Evolutionary conservation across 225 moss, liverwort and hornwort genomes (phyloP), one percentile per base, ranked within the genome.

Genomic region (Thuidium tamariscinum): DNA sequence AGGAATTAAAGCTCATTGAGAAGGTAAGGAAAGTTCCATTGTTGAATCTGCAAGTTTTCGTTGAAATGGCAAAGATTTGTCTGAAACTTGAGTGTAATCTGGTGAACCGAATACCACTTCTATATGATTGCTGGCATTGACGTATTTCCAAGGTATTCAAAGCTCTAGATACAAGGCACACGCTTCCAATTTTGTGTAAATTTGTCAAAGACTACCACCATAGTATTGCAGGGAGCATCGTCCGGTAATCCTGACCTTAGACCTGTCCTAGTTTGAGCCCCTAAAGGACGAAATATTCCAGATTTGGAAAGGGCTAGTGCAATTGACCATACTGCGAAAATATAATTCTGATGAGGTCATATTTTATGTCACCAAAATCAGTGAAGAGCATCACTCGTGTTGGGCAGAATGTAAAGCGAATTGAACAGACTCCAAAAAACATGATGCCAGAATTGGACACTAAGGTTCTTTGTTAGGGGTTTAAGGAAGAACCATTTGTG

Each of bases 1-100:
- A 82, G 82, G 95, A 95, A 85, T 44, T 95, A 80, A 91, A 85
- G 55, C 59, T 68, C 36, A 61, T 93, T 66, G 91, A 93, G 81
- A 91, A 87, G 87, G 82, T 82, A 70, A 70, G 32, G 55, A 41
- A 30, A 70, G 5, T 22, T 56, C 16, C 42, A 10, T 70, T 13
- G 39, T 70, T 36, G 42, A 51, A 32, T 34, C 14, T 54, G 21
- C 27, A 20, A 82, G 10, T 55, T 39, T 14, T 41, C 6, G 30
- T 55, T n/a, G 3, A 54, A 21, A 6, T 20, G 36, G 18, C 27
- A 39, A 54, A 54, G 37, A 30, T 41, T 56, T 70, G 56, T 56
- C 56, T 32, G 5, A 82, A 19, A 51, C 23, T n/a, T 48, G 80
- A 80, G 46, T 16, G 25, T n/a, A 16, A n/a, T 10, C 16, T 63